These are phyloP conservation scores for Geotrichum citri-aurantii DNA, from an alignment of 1,139 yeast genomes.

Conservation along the genomic window DNA sequence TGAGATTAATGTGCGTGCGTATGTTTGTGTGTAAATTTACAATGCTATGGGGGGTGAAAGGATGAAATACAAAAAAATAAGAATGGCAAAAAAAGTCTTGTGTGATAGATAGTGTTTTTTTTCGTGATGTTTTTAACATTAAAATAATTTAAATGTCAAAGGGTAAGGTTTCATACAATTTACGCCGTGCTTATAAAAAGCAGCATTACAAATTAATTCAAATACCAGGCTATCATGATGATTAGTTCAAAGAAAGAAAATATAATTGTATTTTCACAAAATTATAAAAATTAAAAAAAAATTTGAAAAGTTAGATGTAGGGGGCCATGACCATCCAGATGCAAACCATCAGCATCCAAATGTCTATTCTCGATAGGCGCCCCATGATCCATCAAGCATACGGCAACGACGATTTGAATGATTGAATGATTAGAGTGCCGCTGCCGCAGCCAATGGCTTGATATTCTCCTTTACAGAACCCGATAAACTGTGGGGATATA, in stretches of 20 bases:
- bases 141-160: not conserved
- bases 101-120: no score
- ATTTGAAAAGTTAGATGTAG: not conserved
- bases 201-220: no score
- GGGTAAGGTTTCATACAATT: not conserved
- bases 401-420: conserved; percentile 4
- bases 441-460: conserved; percentile 6
- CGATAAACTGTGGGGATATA: conserved; percentile 13
- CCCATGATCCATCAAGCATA: conserved; percentile 10
- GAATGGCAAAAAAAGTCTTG: no score
- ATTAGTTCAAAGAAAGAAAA: not conserved
- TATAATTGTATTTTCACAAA: not conserved
- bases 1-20: no score
- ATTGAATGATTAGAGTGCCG: conserved; percentile 8
- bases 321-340: conserved; percentile 10
- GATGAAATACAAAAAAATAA: not conserved
- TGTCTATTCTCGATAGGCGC: conserved; percentile 12
- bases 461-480: conserved; percentile 12
- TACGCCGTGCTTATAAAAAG: not conserved
- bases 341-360: conserved; percentile 9
- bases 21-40: not conserved
- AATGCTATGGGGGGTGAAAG: not conserved
- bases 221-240: not conserved
- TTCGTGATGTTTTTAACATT: no score
- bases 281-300: not conserved